phyloP scores from a whole-genome alignment of 164 flowering plant species.

The Chimonanthus praecox region DNA sequence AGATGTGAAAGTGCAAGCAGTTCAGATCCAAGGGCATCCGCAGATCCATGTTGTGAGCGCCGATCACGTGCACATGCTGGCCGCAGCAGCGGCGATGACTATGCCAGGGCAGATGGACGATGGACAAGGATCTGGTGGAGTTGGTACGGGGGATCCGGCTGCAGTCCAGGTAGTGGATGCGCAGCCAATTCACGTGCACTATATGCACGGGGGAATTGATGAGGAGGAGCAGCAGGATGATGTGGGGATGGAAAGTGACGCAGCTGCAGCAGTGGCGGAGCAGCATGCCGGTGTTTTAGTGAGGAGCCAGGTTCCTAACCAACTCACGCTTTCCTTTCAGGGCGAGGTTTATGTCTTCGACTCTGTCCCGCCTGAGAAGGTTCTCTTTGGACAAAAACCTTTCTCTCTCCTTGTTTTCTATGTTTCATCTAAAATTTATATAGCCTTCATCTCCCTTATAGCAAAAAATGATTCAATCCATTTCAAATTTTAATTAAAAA shows the following conservation, averaged over 20 bases:
- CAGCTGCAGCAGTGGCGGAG: conserved; percentile 8
- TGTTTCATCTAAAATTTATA: neutral
- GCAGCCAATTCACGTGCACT: conserved; percentile 17
- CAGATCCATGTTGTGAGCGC: conserved; percentile 2
- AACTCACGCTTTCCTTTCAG: conserved; percentile 63
- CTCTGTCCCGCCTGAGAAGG: conserved; percentile 55
- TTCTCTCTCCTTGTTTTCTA: neutral
- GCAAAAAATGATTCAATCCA: too few species aligned
- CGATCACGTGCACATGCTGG: conserved; percentile 12
- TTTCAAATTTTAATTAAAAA: too few species aligned
- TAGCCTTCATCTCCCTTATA: too few species aligned
- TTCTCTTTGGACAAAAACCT: conserved; percentile 3
- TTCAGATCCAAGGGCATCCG: neutral
- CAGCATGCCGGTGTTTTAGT: neutral
- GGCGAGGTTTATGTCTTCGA: conserved; percentile 65
- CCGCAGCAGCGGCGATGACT: conserved; percentile 15
- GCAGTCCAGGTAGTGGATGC: conserved; percentile 8
- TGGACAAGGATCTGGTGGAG: conserved; percentile 1
- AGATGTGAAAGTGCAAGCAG: conserved; percentile 13
- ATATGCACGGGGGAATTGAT: conserved; percentile 8
- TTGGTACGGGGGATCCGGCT: neutral
- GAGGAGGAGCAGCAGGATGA: conserved; percentile 6
- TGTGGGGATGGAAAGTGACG: conserved; percentile 9
- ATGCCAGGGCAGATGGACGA: conserved; percentile 16
- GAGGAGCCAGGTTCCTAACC: conserved; percentile 16